phyloP scores from a whole-genome alignment of 495 filamentous ascomycete species.

The Cudoniella acicularis region DNA sequence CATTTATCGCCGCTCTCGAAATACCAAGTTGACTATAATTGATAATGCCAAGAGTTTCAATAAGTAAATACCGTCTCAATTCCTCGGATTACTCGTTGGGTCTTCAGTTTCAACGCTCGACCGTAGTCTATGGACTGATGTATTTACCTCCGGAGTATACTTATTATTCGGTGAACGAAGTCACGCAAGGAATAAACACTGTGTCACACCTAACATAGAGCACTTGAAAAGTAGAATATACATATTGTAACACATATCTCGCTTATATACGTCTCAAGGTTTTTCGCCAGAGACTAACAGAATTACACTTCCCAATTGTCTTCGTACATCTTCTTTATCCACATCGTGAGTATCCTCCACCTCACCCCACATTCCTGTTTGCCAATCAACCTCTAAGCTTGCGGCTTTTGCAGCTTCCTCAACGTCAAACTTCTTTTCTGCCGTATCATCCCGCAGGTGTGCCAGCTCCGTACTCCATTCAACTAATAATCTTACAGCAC shows the following conservation, averaged over 20 bases:
- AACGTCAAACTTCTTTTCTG: conserved; percentile 30
- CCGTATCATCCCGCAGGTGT: conserved; percentile 29
- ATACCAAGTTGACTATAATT: neutral
- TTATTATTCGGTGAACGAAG: no score
- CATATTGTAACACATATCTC: neutral
- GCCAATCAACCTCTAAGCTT: conserved; percentile 84
- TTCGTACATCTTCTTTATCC: conserved; percentile 81
- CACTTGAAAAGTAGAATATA: neutral
- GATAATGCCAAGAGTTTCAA: no score
- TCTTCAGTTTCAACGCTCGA: no score
- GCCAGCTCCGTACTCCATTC: conserved; percentile 83
- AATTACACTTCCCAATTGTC: conserved; percentile 85
- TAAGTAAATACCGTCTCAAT: no score
- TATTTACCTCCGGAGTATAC: no score
- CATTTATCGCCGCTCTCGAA: neutral
- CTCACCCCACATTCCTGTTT: conserved; percentile 89
- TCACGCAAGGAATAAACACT: no score
- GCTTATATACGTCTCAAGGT: neutral
- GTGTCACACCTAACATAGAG: no score
- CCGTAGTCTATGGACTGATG: no score
- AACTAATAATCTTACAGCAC: conserved; percentile 68
- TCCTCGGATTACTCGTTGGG: no score
- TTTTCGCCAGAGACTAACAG: conserved; percentile 62
- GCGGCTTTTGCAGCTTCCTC: conserved; percentile 23
- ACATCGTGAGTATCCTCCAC: conserved; percentile 99